phyloP scores from a whole-genome alignment of 257 asterid species.

The Parsonsia alboflavescens region DNA sequence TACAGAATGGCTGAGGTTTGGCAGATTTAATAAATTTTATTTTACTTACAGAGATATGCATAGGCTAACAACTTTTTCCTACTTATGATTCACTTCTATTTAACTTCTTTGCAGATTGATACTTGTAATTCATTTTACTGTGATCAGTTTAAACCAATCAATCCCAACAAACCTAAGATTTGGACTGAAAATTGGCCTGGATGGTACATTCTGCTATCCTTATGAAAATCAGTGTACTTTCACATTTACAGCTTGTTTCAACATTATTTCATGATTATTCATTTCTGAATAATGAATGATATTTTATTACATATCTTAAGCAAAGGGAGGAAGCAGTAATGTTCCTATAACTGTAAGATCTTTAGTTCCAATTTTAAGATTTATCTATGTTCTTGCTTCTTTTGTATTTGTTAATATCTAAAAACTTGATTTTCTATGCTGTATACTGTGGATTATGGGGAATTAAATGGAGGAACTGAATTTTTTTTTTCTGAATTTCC shows the following conservation, averaged over 20 bases:
- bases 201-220: constrained; percentile 47
- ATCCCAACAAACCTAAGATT: constrained; percentile 71
- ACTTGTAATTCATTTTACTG: constrained; percentile 90
- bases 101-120: constrained; percentile 51
- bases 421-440: neutral
- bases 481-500: neutral
- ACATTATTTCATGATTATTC: neutral
- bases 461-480: neutral
- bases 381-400: neutral
- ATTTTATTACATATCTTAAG: neutral
- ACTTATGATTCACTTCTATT: neutral
- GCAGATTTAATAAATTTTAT: neutral
- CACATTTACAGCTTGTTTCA: neutral
- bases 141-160: constrained; percentile 67
- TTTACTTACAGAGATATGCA: neutral
- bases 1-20: too few relatives aligned
- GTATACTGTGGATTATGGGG: neutral
- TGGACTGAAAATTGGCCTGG: constrained; percentile 99
- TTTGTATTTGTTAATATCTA: neutral
- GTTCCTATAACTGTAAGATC: neutral
- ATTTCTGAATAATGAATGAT: neutral
- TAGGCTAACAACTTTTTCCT: neutral
- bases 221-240: neutral
- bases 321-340: neutral
- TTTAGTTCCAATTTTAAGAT: neutral